phyloP scores from a whole-genome alignment of 2,329 filamentous ascomycete genomes.

The Amauroascus niger region DNA sequence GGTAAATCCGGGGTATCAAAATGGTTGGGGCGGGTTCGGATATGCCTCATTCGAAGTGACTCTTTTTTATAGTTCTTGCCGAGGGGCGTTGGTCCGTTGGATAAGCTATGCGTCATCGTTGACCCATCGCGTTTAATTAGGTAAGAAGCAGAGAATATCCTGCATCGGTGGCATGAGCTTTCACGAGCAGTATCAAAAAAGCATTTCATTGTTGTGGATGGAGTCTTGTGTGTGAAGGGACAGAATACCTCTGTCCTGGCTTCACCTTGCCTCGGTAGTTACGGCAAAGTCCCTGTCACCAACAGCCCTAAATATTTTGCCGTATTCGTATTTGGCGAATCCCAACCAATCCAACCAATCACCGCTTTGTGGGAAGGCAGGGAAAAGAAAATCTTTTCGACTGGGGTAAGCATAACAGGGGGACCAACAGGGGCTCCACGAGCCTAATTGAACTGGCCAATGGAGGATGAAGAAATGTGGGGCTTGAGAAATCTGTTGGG shows the following conservation, averaged over 20 bases:
- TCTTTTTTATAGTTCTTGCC: background rate
- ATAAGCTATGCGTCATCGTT: too few species aligned
- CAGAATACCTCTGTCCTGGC: too few species aligned
- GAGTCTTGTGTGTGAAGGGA: too few species aligned
- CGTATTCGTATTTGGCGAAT: background rate
- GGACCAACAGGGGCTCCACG: conserved; percentile 2
- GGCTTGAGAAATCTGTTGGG: conserved; percentile 8
- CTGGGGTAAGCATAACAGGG: background rate
- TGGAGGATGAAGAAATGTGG: background rate
- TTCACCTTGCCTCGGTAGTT: conserved; percentile 4
- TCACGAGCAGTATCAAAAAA: too few species aligned
- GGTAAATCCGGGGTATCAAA: background rate
- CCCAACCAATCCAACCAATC: background rate
- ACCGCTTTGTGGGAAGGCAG: background rate
- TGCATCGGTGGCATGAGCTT: too few species aligned
- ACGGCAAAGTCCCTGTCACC: background rate
- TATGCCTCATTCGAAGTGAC: background rate
- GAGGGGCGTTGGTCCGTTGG: background rate
- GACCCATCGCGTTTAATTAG: too few species aligned
- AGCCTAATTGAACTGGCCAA: conserved; percentile 8
- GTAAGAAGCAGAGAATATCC: too few species aligned
- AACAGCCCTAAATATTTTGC: background rate
- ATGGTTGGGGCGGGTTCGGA: background rate
- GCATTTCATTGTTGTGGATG: too few species aligned
- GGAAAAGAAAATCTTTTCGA: background rate